Base-by-base conservation (phyloP, 345 rosid genomes). In the Eucalyptus tenuipes region DNA sequence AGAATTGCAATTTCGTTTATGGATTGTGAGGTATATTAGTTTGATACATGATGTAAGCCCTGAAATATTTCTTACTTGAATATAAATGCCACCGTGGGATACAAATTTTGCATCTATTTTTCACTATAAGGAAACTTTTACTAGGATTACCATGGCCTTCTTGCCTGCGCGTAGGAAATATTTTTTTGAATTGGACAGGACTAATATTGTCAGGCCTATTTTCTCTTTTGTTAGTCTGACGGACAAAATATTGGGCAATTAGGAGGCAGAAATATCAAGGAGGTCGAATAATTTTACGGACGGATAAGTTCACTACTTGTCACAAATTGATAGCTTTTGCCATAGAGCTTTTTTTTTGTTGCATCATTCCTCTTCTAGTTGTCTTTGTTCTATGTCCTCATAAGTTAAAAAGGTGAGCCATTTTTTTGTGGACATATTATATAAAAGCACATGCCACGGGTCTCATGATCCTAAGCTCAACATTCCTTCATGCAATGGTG, bases 401-500 rank as follows among this genome's bases (percentile, higher is more conserved):
- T 59, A 59, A 27, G 68, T 59, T 59, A 59, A 59, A 27, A 13
- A 13, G 68, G 68, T n/a, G 29, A 27, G 68, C 68, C 68, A 61
- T 61, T 68, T 68, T 31, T 68, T 68, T 66, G 80, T 68, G 42
- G 80, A 68, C 42, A 31, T 68, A 64, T 31, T 16, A 68, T 16
- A 8, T 68, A 31, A 68, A 24, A 10, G 49, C 10, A 44, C 27
- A 86, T 37, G 80, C 27, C 61, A 49, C 10, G 5, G 5, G 40
- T 85, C 86, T 50, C 29, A 17, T n/a, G 64, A 44, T 85, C 49
- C 59, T 85, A n/a, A 15, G 55, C 33, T 40, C 64, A 27, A 84
- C 53, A 49, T 85, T 47, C 57, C 68, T 85, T 48, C 20, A 25
- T 66, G 92, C 93, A 96, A 99, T 86, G 99, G 99, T 29, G 99